Evolutionary conservation across 257 asterid genomes (phyloP), one percentile per base, ranked within the genome.

Genomic region (Forsythia viridissima): DNA sequence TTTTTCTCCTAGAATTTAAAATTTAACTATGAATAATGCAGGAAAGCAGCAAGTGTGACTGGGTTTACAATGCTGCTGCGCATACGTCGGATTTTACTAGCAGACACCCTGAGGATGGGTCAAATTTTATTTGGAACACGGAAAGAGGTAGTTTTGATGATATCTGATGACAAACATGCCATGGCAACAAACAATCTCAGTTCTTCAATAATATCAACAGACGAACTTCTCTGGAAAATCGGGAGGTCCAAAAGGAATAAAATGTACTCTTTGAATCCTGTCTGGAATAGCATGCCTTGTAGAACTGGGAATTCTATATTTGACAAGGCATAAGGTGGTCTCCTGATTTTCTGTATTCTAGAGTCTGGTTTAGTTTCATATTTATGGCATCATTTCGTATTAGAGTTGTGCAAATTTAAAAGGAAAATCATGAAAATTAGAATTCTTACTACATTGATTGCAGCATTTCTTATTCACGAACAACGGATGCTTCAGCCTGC

Each of bases 401-500:
- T 6, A 6, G 34, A 5, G 10, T 6, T 3, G 10, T 7, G 0
- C 10, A 57, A 57, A 57, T 46, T 12, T 46, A 46, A 46, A 20
- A 57, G 4, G 34, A n/a, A 57, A 20, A 6, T 18, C 30, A 7
- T n/a, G 66, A 57, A 57, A 18, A 18, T n/a, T 57, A 57, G 66
- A 57, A 3, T 16, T 6, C 30, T 71, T 83, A 30, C 73, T n/a
- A 44, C 75, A 80, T 79, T 20, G 65, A 70, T 59, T 70, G 86
- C 86, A 30, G 34, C 34, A 30, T 30, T 30, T 83, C 81, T 51
- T 18, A 30, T 66, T 75, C 76, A 39, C 44, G 76, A 42, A 79
- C 78, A 52, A 37, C 72, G 76, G 80, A 46, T 46, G 55, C 16
- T 12, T 46, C 55, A 46, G 83, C 79, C 84, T 79, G 83, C 86